Conservation (phyloP, 1,284 basidiomycete species). For the Irpex rosettiformis region DNA sequence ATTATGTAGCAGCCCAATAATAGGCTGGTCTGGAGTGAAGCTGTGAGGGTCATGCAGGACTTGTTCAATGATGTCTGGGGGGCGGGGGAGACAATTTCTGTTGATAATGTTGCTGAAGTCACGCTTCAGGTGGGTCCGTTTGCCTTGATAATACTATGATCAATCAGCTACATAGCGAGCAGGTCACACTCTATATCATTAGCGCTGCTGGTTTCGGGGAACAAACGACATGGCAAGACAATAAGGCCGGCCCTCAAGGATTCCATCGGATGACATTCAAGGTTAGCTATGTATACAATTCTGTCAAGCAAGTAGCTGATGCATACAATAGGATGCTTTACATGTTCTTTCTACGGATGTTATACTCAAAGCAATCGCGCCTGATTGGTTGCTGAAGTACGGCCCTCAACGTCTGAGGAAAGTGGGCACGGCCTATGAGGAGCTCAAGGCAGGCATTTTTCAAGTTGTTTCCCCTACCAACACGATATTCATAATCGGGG, state of each 20-base stretch:
- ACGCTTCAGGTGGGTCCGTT: conserved; percentile 39
- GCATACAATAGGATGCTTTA: conserved; percentile 33
- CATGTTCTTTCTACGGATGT: conserved; percentile 41
- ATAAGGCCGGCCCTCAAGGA: conserved; percentile 13
- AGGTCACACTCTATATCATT: conserved; percentile 53
- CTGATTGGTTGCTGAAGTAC: conserved; percentile 36
- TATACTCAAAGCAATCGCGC: conserved; percentile 37
- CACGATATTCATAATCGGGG: neutral
- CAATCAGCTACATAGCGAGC: neutral
- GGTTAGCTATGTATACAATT: neutral
- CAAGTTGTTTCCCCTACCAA: neutral
- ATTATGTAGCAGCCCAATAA: conserved; percentile 39
- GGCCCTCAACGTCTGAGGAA: conserved; percentile 28
- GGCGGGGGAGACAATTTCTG: conserved; percentile 19
- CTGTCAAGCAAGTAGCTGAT: neutral
- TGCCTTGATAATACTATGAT: neutral
- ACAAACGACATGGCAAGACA: conserved; percentile 16
- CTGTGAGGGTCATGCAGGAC: conserved; percentile 31
- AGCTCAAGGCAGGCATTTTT: conserved; percentile 38
- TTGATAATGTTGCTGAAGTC: conserved; percentile 27
- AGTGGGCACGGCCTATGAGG: conserved; percentile 36
- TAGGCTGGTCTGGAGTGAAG: conserved; percentile 49
- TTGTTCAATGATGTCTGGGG: conserved; percentile 33
- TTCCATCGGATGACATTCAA: conserved; percentile 20
- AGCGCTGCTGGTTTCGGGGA: conserved; percentile 40